Percentiles rank a stretch among this genome's conserved stretches.
Evolutionary conservation across 352 stramenopile species (phyloP).

Genomic region (Phytopythium kandeliae): DNA sequence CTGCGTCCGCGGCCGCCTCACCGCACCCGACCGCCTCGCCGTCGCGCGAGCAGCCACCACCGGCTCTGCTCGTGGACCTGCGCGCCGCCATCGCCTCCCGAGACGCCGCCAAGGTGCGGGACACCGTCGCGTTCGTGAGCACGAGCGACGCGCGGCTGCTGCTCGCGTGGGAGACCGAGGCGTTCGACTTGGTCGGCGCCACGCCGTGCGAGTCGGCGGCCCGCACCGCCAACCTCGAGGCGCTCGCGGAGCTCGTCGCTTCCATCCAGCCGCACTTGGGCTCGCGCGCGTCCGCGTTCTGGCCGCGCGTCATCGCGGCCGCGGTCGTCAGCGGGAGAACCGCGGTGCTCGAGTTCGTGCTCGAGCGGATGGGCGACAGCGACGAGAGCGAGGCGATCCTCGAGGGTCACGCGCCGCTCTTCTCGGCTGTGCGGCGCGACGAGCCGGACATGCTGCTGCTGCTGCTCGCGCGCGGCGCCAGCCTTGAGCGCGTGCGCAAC

Average conservation of each 20-base stretch:
- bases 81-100: neutral
- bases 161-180: neutral
- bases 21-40: neutral
- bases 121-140: neutral
- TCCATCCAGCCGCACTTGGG: neutral
- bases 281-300: neutral
- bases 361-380: neutral
- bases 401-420: neutral
- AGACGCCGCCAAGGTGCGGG: neutral
- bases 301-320: neutral
- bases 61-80: neutral
- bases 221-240: neutral
- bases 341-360: neutral
- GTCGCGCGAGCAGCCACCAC: neutral
- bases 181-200: neutral
- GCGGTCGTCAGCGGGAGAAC: neutral
- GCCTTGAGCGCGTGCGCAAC: neutral
- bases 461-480: neutral
- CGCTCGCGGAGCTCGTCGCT: neutral
- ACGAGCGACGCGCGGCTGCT: neutral
- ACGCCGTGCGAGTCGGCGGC: conserved; percentile 1
- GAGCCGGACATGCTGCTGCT: neutral
- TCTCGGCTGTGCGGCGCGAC: neutral
- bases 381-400: neutral
- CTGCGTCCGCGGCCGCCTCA: too few species aligned